A percentile compares a stretch with the other conserved stretches of the same genome.
phyloP scores from a whole-genome alignment of 2,329 filamentous ascomycete species.

The Sclerotinia minor region DNA sequence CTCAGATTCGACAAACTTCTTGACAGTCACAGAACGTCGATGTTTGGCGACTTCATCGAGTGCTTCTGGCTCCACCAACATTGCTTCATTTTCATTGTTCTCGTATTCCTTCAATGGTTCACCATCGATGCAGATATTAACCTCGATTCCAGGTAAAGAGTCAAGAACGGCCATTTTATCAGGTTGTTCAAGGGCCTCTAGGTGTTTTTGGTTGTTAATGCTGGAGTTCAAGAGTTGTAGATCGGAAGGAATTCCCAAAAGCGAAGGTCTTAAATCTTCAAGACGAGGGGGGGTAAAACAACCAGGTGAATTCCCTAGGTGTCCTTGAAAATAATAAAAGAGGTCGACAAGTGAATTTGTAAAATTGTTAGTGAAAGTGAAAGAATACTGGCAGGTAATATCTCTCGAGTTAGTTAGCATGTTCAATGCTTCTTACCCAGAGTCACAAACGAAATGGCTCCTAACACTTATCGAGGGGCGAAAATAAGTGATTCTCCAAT shows the following conservation, averaged over 20 bases:
- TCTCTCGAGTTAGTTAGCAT: neutral
- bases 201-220: neutral
- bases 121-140: neutral
- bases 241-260: neutral
- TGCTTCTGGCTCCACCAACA: neutral
- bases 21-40: neutral
- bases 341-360: neutral
- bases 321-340: neutral
- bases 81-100: neutral
- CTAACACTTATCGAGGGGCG: neutral
- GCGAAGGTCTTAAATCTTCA: neutral
- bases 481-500: neutral
- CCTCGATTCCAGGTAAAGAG: neutral
- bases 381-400: neutral
- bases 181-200: too few relatives aligned
- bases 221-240: neutral
- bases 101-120: conserved; percentile 1
- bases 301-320: neutral
- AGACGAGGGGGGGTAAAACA: neutral
- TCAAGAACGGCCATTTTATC: neutral
- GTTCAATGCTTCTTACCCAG: neutral
- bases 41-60: neutral
- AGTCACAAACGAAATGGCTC: neutral
- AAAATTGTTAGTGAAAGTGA: neutral
- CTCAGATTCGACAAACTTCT: conserved; percentile 5